Evolutionary conservation across 768 basidiomycete species (phyloP).

Genomic region (Leccinum rimulosum): DNA sequence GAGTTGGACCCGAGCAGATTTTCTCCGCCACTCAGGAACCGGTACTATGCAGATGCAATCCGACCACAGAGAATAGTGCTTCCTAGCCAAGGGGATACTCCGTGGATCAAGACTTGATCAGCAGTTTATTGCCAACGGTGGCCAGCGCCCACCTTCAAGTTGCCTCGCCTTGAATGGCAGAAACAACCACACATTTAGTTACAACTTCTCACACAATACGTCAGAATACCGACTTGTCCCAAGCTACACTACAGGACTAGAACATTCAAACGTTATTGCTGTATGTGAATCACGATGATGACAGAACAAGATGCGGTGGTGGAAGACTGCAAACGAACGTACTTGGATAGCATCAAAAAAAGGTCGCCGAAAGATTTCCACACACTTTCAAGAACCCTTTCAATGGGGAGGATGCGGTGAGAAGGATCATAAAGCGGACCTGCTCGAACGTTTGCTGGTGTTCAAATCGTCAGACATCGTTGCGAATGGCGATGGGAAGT

Average conservation of each 20-base stretch:
- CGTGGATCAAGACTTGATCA: neutral
- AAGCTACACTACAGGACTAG: conserved; percentile 28
- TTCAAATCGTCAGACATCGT: conserved; percentile 54
- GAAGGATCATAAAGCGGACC: neutral
- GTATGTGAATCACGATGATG: conserved; percentile 17
- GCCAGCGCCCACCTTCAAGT: neutral
- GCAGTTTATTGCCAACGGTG: neutral
- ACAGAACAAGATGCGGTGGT: conserved; percentile 7
- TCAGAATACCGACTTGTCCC: conserved; percentile 6
- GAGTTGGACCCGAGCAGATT: neutral
- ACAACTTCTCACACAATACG: conserved; percentile 1
- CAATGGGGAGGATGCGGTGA: neutral
- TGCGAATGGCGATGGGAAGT: conserved; percentile 16
- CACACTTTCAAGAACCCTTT: conserved; percentile 42
- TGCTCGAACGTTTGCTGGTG: neutral
- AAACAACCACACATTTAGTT: conserved; percentile 1
- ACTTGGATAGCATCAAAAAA: neutral
- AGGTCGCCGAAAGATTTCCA: neutral
- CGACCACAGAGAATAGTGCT: neutral
- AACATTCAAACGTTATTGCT: conserved; percentile 25
- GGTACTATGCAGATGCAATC: neutral
- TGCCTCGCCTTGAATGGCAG: neutral
- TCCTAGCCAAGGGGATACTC: neutral
- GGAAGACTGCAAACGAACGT: conserved; percentile 14
- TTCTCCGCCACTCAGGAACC: conserved; percentile 5